Base-by-base conservation (phyloP, 805 yeast species). In the Limtongozyma cylindracea region DNA sequence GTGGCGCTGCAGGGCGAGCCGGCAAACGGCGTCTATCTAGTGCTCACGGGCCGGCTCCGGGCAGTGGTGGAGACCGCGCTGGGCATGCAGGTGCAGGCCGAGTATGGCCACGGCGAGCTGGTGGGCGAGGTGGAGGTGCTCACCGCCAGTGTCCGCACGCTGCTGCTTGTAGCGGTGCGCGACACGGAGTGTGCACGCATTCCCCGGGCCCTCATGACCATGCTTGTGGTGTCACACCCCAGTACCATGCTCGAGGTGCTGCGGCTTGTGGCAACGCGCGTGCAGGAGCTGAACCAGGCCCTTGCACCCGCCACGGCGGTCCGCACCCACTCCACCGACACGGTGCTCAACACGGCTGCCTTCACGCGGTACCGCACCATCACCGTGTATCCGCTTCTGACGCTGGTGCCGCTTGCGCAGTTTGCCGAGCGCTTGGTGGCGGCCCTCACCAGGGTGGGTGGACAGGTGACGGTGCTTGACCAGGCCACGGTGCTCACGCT, bases 111-210 rank as follows among this genome's bases (percentile, higher is more conserved):
- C 40, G 95, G 95, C 5, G 91, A 78, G 33, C 73, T 92, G 19
- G 60, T 88, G 27, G 98, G 96, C 3, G 96, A 84, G 43, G 71
- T 88, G 6, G 98, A 84, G 41, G 95, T 84, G 3, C 52, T 84
- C 28, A 78, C 91, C 1, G 78, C 78, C 8, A 58, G 71, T 8
- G 56, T 66, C 25, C 58, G 91, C 38, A 56, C 63, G 3, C 56
- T 56, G 21, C 66, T 82, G 1, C 57, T 73, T 30, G 64, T 77
- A 18, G 92, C 96, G 0, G 74, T 84, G 1, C 54, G 98, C 36
- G 96, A 84, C 31, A 73, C 95, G 0, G 98, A 88, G 41, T 53
- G 84, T 14, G 95, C 93, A 0, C 56, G 94, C 38, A 74, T 84
- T 24, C 96, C 98, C 10, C 61, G 93, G 45, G 62, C 80, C 0